These are phyloP conservation scores for Grosmannia huntii DNA, from an alignment of 2,329 filamentous ascomycete species.

Conservation along the genomic window DNA sequence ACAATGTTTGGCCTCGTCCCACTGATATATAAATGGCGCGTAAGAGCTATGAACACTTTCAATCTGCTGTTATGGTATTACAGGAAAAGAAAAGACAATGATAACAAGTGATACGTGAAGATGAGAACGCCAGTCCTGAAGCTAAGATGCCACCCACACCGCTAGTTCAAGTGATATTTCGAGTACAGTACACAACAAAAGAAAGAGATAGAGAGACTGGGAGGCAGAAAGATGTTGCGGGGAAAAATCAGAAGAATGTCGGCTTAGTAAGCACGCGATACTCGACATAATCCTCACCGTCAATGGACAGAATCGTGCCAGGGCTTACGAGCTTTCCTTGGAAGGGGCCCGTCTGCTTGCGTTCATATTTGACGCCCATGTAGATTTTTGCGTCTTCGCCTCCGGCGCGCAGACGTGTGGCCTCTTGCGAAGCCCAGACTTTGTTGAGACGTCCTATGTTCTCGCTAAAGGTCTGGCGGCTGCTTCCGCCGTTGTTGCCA, in stretches of 20 bases:
- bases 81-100: not conserved
- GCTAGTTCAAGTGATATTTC: not conserved
- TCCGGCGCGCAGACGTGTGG: conserved; percentile 27
- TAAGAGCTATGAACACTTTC: not conserved
- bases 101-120: not conserved
- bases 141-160: not conserved
- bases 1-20: not conserved
- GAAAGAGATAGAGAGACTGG: not conserved
- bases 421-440: conserved; percentile 43
- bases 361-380: conserved; percentile 48
- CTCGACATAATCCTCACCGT: conserved; percentile 55
- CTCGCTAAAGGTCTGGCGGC: conserved; percentile 26
- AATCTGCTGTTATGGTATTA: not conserved
- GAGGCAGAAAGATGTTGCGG: not conserved
- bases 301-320: conserved; percentile 49
- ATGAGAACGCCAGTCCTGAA: not conserved
- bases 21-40: not conserved
- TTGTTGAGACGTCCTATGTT: conserved; percentile 40
- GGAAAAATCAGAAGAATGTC: conserved; percentile 36
- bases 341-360: conserved; percentile 47
- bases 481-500: conserved; percentile 11
- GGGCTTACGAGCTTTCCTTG: conserved; percentile 50
- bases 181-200: not conserved
- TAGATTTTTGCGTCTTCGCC: conserved; percentile 44
- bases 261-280: conserved; percentile 53